These are phyloP conservation scores for Nicotiana otophora DNA, from an alignment of 257 asterid genomes.

Conservation along the genomic window DNA sequence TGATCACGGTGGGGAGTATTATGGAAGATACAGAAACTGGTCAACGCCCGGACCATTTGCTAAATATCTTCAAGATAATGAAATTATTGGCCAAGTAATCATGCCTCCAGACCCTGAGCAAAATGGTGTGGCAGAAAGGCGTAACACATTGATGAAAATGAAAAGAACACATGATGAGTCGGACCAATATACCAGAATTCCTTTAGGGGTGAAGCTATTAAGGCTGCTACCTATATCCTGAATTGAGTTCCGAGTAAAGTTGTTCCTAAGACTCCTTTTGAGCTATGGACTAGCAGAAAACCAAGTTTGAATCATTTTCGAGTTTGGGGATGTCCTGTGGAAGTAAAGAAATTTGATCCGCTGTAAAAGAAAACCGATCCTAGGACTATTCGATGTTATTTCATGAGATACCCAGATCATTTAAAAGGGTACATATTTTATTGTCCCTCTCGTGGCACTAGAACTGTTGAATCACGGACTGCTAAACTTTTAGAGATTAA, in stretches of 20 bases:
- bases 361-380: background rate
- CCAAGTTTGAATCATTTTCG: no score
- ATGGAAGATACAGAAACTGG: no score
- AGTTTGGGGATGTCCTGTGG: no score
- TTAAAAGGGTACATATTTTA: background rate
- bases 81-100: background rate
- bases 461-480: background rate
- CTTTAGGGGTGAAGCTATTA: background rate
- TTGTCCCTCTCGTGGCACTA: background rate
- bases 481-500: background rate
- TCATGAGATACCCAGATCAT: no score
- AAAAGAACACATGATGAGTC: background rate
- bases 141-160: background rate
- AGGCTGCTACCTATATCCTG: background rate
- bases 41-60: no score
- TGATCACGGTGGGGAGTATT: background rate
- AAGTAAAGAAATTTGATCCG: no score
- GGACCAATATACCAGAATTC: background rate
- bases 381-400: background rate
- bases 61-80: no score
- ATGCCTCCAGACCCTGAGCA: background rate
- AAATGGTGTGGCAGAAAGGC: no score
- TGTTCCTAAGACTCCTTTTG: background rate
- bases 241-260: background rate
- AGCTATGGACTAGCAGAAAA: background rate